Percentiles rank a stretch among this genome's conserved stretches.
These are phyloP conservation scores for Colletotrichum somersetense DNA, from an alignment of 2,329 filamentous ascomycete genomes.

Conservation along the genomic window DNA sequence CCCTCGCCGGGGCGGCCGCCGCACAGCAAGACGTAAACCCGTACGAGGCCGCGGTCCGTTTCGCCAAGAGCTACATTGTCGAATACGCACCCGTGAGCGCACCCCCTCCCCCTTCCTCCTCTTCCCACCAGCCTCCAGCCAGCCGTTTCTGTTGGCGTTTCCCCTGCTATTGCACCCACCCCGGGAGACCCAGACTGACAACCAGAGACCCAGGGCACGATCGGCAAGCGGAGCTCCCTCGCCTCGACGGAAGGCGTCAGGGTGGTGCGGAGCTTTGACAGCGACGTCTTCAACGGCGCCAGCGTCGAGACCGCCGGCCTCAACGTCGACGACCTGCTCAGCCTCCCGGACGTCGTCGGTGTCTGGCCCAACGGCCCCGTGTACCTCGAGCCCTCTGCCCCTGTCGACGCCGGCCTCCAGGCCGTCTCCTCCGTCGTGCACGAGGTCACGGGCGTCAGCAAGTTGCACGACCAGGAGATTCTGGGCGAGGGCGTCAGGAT, in stretches of 20 bases:
- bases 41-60: constrained; percentile 6
- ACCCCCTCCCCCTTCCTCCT: too few species aligned
- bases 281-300: constrained; percentile 52
- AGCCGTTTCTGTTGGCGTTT: too few species aligned
- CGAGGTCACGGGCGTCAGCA: constrained; percentile 54
- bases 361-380: constrained; percentile 49
- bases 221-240: constrained; percentile 1
- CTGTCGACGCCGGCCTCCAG: background rate
- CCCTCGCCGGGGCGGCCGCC: constrained; percentile 8
- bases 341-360: constrained; percentile 52
- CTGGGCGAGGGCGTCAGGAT: constrained; percentile 54
- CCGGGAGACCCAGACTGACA: background rate
- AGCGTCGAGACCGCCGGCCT: constrained; percentile 50
- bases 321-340: constrained; percentile 50
- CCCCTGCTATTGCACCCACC: too few species aligned
- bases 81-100: constrained; percentile 32
- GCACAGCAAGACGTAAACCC: background rate
- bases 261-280: constrained; percentile 33
- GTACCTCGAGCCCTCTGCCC: constrained; percentile 18
- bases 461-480: constrained; percentile 53
- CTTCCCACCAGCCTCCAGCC: background rate
- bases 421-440: constrained; percentile 44
- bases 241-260: constrained; percentile 19
- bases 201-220: background rate
- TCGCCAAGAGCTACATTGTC: constrained; percentile 35